Conservation (phyloP, 2,329 filamentous ascomycete species). For the Penicillium italicum region DNA sequence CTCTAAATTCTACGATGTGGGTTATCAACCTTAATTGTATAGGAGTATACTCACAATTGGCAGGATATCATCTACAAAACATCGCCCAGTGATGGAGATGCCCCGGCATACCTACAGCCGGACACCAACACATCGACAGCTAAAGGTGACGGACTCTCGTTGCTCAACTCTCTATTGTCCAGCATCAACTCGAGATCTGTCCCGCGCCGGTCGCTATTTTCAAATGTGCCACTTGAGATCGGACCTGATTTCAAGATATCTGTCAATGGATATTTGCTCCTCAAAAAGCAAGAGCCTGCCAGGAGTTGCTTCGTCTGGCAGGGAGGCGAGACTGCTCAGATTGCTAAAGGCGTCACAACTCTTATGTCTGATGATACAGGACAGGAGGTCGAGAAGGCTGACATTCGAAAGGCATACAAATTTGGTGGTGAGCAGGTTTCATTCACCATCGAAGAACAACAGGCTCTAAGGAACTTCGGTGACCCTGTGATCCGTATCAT, state of each 20-base stretch:
- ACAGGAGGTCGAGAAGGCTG: constrained; percentile 70
- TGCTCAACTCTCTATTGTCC: constrained; percentile 75
- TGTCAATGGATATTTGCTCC: constrained; percentile 85
- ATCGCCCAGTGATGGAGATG: constrained; percentile 66
- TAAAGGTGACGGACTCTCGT: constrained; percentile 69
- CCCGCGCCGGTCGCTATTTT: constrained; percentile 80
- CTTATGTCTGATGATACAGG: constrained; percentile 74
- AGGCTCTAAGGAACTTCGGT: constrained; percentile 73
- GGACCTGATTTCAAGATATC: constrained; percentile 81
- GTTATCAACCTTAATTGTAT: constrained; percentile 16
- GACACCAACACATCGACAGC: constrained; percentile 55
- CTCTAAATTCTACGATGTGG: constrained; percentile 84
- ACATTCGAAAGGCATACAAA: constrained; percentile 90
- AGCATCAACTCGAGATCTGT: constrained; percentile 89
- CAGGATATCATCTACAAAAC: constrained; percentile 87
- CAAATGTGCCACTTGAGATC: constrained; percentile 80
- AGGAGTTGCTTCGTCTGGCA: constrained; percentile 85
- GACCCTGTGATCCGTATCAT: constrained; percentile 80
- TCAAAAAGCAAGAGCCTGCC: constrained; percentile 77
- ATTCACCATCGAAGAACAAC: constrained; percentile 81
- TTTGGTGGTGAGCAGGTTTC: constrained; percentile 88
- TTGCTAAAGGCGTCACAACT: constrained; percentile 70
- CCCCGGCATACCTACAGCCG: constrained; percentile 54
- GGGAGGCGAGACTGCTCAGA: constrained; percentile 77
- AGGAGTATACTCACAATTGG: constrained; percentile 9